Evolutionary conservation across 2,329 filamentous ascomycete genomes (phyloP).

Genomic region (Akanthomyces lecanii): DNA sequence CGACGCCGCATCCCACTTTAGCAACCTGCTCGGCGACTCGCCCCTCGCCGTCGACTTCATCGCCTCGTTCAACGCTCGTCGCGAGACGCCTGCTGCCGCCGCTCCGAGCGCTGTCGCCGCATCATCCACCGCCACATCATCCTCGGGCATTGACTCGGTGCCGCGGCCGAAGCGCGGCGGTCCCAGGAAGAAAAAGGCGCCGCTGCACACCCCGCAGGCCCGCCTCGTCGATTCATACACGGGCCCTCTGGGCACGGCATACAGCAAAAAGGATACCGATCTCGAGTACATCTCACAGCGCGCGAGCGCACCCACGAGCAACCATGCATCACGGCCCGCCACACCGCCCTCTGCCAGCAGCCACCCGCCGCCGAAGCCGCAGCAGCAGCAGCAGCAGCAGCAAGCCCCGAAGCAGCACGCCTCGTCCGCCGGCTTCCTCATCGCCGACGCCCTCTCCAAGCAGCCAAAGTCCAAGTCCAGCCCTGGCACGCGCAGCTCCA

Average conservation of each 20-base stretch:
- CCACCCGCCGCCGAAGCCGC: constrained; percentile 11
- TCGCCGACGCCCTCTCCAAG: constrained; percentile 67
- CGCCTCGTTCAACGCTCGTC: constrained; percentile 71
- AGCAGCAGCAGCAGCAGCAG: constrained; percentile 17
- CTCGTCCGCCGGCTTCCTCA: constrained; percentile 67
- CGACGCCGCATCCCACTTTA: constrained; percentile 78
- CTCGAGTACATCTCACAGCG: constrained; percentile 66
- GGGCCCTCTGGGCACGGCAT: constrained; percentile 63
- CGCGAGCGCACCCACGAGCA: constrained; percentile 37
- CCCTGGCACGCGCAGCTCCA: constrained; percentile 48
- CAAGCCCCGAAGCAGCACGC: constrained; percentile 49
- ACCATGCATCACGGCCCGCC: constrained; percentile 34
- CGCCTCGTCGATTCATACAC: constrained; percentile 58
- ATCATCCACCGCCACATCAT: constrained; percentile 23
- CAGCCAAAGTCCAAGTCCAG: constrained; percentile 53
- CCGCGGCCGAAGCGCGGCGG: constrained; percentile 47
- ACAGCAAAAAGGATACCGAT: constrained; percentile 67
- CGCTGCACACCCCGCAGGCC: constrained; percentile 60
- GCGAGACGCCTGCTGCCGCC: constrained; percentile 35
- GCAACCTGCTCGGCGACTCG: constrained; percentile 82
- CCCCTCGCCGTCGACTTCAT: constrained; percentile 73
- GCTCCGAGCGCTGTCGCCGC: constrained; percentile 20
- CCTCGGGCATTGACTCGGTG: constrained; percentile 34
- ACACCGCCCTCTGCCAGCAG: constrained; percentile 27
- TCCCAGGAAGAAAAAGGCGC: constrained; percentile 54